phyloP scores from a whole-genome alignment of 73 alveolate species.

The Uronychia setigera region DNA sequence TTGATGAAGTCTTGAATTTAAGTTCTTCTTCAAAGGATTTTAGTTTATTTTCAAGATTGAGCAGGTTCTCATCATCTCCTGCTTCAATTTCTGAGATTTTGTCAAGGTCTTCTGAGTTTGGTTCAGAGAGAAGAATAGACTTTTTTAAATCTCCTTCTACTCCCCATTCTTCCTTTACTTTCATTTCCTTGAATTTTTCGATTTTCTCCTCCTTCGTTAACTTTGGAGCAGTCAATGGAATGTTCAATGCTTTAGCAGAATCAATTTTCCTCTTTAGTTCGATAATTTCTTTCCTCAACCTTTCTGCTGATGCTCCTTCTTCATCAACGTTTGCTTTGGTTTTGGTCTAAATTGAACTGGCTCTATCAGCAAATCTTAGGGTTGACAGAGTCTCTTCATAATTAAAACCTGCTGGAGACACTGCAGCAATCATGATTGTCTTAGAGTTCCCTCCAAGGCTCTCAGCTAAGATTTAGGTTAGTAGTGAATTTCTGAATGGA shows the following conservation, averaged over 20 bases:
- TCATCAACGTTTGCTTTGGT: slow-evolving; percentile 82
- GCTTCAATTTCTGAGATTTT: not conserved
- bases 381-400: slow-evolving; percentile 66
- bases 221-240: not conserved
- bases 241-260: not conserved
- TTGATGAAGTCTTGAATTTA: not conserved
- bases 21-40: not conserved
- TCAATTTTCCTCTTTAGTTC: not conserved
- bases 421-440: slow-evolving; percentile 71
- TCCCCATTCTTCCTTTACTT: not conserved
- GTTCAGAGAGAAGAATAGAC: too few relatives aligned
- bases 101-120: too few relatives aligned
- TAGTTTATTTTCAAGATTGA: not conserved
- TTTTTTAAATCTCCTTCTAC: too few relatives aligned
- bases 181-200: not conserved
- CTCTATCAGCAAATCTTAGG: slow-evolving; percentile 95
- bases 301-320: not conserved
- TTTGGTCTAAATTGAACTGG: slow-evolving; percentile 68
- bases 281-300: not conserved
- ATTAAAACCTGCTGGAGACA: slow-evolving; percentile 66
- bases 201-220: not conserved
- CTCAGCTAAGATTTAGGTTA: slow-evolving; percentile 62
- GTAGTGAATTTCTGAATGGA: slow-evolving; percentile 70
- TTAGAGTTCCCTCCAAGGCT: slow-evolving; percentile 69
- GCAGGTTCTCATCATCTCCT: not conserved